Evolutionary conservation across 2,329 filamentous ascomycete species (phyloP).

Genomic region (Colletotrichum gigasporum): DNA sequence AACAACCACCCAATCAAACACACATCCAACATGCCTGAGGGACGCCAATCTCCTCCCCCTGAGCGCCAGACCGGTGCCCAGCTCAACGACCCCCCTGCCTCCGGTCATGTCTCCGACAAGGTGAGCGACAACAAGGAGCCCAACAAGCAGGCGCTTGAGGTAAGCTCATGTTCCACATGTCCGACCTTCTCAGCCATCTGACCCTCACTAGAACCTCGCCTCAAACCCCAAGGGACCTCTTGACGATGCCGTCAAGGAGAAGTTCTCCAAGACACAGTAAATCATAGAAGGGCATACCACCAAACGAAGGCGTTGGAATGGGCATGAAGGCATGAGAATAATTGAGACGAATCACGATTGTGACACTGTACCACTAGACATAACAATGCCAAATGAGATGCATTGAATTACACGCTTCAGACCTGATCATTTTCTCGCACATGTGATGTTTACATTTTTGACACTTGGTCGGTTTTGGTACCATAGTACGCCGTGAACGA

Average conservation of each 20-base stretch:
- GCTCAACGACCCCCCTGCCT: constrained; percentile 64
- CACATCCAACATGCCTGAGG: constrained; percentile 70
- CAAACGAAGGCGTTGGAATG: constrained; percentile 5
- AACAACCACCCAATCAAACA: constrained; percentile 35
- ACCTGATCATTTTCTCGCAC: not conserved
- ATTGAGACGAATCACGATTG: constrained; percentile 8
- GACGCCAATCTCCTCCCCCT: constrained; percentile 82
- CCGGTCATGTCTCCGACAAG: constrained; percentile 66
- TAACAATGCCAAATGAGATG: not conserved
- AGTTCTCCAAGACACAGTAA: constrained; percentile 62
- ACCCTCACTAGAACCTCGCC: constrained; percentile 53
- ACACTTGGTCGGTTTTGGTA: too few relatives aligned
- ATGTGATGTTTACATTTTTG: not conserved
- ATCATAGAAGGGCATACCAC: not conserved
- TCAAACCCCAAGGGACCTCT: constrained; percentile 75
- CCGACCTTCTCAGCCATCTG: not conserved
- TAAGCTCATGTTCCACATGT: constrained; percentile 37
- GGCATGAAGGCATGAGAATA: constrained; percentile 2
- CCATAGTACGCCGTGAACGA: too few relatives aligned
- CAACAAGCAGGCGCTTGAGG: constrained; percentile 61
- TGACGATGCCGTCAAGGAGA: constrained; percentile 68
- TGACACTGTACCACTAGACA: constrained; percentile 15
- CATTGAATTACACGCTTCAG: not conserved
- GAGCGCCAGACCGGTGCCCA: constrained; percentile 74
- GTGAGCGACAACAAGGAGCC: constrained; percentile 62